Base-by-base conservation (phyloP, 352 stramenopile species). In the Globisporangium splendens region DNA sequence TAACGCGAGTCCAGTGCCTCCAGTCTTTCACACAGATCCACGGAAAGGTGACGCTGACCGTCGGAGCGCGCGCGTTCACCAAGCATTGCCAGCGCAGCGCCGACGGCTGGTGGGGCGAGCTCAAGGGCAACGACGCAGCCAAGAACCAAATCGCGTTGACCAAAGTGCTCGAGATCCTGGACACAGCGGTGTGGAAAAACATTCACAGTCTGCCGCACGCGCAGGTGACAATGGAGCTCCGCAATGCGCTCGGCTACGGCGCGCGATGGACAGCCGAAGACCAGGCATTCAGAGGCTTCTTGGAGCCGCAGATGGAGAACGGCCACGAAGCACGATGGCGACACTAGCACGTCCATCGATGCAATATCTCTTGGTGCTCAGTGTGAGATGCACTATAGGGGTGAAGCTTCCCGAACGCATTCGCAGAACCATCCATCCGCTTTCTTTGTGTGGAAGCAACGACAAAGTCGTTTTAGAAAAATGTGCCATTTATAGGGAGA, bases 291-390 rank as follows among this genome's bases (percentile, higher is more conserved):
- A 68, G 86, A 42, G 86, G 86, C n/a, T 93, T 95, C 62, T 68
- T 95, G 0, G 86, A 95, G 67, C 86, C 86, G 12, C 85, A 77
- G 15, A 91, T 93, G 79, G 66, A 61, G 22, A 78, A 92, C 68
- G 86, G 82, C 18, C 80, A 95, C 66, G 81, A 78, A 54, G 71
- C 70, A 59, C 69, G 75, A 56, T 95, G 86, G 83, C 69, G 77
- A 20, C 83, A 95, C 66, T 83, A 49, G 69, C 20, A 3, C 21
- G 54, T 8, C 12, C 20, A 33, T 20, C 44, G 38, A 52, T 59
- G 24, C 38, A 53, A 24, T 10, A 12, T 15, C 44, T 38, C 22
- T n/a, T n/a, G n/a, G n/a, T n/a, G n/a, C n/a, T n/a, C n/a, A n/a
- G n/a, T n/a, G 20, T 51, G 22, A 17, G 46, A 4, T n/a, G 12